Conservation (phyloP, 352 stramenopile species). For the Phytopythium montanum region DNA sequence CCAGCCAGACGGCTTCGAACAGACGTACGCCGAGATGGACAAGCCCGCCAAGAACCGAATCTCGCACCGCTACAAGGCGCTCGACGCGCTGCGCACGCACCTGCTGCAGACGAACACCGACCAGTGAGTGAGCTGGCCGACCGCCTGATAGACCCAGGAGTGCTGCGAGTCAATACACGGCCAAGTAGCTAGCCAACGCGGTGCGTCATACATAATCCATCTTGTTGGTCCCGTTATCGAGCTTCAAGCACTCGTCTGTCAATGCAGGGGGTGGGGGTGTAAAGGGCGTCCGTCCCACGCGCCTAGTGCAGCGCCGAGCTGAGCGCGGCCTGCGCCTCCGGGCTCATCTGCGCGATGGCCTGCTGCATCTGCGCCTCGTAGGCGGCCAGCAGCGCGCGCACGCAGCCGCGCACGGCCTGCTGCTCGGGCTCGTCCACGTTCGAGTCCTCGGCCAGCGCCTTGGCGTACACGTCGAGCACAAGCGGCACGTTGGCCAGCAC, state of each 20-base stretch:
- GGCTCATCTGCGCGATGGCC: conserved; percentile 67
- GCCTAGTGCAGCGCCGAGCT: conserved; percentile 47
- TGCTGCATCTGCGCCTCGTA: conserved; percentile 83
- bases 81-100: conserved; percentile 58
- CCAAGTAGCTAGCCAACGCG: not conserved
- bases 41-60: conserved; percentile 90
- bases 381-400: conserved; percentile 58
- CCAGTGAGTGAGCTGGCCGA: too few relatives aligned
- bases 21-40: conserved; percentile 91
- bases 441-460: conserved; percentile 52
- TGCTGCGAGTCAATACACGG: not conserved
- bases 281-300: too few relatives aligned
- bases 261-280: too few relatives aligned
- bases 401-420: conserved; percentile 59
- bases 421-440: conserved; percentile 76
- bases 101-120: conserved; percentile 10
- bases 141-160: not conserved
- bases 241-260: too few relatives aligned
- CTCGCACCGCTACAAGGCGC: conserved; percentile 85
- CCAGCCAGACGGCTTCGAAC: conserved; percentile 72
- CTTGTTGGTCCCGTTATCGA: not conserved
- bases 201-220: conserved; percentile 2
- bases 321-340: conserved; percentile 65
- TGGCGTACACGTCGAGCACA: conserved; percentile 80
- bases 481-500: conserved; percentile 65